A percentile compares a stretch with the other conserved stretches of the same genome.
Conservation (phyloP, 169 alveolate species). For the Plasmodium vivax region DNA sequence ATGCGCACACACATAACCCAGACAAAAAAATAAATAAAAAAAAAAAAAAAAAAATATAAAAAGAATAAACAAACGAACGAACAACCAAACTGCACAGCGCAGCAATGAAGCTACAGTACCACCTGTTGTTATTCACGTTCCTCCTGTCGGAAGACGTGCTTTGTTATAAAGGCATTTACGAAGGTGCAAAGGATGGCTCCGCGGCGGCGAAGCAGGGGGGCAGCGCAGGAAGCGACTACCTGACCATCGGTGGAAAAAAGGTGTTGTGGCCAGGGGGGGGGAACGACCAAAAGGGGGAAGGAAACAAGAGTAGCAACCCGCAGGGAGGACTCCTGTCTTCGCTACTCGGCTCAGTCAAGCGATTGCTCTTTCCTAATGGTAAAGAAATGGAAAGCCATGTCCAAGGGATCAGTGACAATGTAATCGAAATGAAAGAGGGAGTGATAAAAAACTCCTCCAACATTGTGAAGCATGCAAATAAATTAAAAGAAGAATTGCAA, state of each 20-base stretch:
- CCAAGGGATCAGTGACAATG: not conserved
- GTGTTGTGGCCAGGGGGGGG: not conserved
- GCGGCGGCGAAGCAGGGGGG: not conserved
- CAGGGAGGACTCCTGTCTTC: not conserved
- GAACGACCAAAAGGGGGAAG: not conserved
- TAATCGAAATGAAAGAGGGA: slow-evolving; percentile 11
- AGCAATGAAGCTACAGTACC: slow-evolving; percentile 13
- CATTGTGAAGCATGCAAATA: slow-evolving; percentile 12
- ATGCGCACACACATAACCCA: not conserved
- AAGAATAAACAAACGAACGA: not conserved
- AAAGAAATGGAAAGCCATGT: not conserved
- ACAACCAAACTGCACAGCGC: not conserved
- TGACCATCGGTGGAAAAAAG: not conserved
- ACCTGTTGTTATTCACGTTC: not conserved
- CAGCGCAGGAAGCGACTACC: not conserved
- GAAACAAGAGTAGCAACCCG: not conserved
- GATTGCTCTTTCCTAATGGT: not conserved
- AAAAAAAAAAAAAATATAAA: not conserved
- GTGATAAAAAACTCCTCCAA: not conserved
- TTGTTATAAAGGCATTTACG: not conserved
- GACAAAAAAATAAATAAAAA: not conserved
- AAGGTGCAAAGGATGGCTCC: not conserved
- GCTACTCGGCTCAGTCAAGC: not conserved
- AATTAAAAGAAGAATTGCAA: slow-evolving; percentile 25
- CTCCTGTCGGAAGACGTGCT: slow-evolving; percentile 18